Evolutionary conservation across 1,139 yeast genomes (phyloP), one percentile per base, ranked within the genome.

Genomic region (Suhomyces yuchorum): DNA sequence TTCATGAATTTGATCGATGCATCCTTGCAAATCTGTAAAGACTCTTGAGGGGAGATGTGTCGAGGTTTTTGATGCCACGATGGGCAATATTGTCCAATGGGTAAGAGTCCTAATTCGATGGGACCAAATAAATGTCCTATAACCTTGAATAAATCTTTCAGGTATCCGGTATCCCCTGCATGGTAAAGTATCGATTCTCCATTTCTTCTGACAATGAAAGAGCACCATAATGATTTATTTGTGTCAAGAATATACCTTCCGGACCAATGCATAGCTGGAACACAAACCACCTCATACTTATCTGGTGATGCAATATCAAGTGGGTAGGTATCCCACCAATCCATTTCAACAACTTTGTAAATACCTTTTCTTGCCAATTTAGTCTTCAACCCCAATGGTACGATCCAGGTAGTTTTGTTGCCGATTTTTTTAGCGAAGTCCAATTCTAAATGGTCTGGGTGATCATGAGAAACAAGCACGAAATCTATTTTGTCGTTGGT

Each of bases 181-280:
- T 92, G 98, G 71, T 84, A 92, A 40, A 91, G 70, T 1, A 90
- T 63, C 0, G 96, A 87, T 56, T 80, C 74, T 0, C 84, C 85
- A 55, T 87, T 79, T 49, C 82, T 78, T 45, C 82, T 71, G 9
- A 92, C 64, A 52, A 92, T 62, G 60, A 85, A 92, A 0, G 97
- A 89, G 56, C 96, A 87, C 98, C 98, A 92, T 43, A 92, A 68
- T 0, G 96, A 81, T 30, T 74, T 71, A 65, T 92, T 92, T 1
- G 96, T 80, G 63, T 92, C 98, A 23, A 84, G 62, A 24, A 92
- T 67, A 41, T 80, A 79, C 38, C 97, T 68, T 0, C 97, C 98
- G 1, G 96, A 87, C 98, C 98, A 92, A 67, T 92, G 98, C 97
- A 92, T 92, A 0, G 97, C 90, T 0, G 98, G 98, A 0, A 95